Base-by-base conservation (phyloP, 768 basidiomycete species). In the Hygrophorus russula region DNA sequence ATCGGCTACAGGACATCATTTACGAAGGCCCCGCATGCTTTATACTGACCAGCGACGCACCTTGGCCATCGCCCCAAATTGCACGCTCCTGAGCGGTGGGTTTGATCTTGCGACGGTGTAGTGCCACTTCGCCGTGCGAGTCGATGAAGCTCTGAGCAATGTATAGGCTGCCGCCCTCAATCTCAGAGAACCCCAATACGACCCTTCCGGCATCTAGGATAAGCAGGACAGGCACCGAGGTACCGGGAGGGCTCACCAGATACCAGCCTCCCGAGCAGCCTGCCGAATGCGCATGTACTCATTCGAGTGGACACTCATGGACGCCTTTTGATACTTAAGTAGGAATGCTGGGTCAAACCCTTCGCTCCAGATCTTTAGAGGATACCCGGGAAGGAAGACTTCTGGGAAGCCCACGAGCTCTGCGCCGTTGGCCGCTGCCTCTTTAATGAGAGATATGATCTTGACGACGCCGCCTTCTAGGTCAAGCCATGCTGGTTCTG, bases 1-100 rank as follows among this genome's bases (percentile, higher is more conserved):
- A 46, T 58, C 57, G 5, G 59, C 59, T 59, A 39, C 4, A 19
- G 24, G n/a, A 15, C 24, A 27, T 3, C 7, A 24, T 24, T 3
- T 3, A 24, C 24, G 24, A 3, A 24, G 24, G 24, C 24, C 24
- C 7, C 7, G 7, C 24, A 24, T 24, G 24, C 7, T 7, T 24
- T 24, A 24, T 24, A 7, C 7, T 24, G 7, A 24, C 41, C 5
- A 20, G 12, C 12, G 4, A 42, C 51, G 51, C n/a, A 59, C 57
- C 56, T 40, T 54, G 56, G 3, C 59, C 59, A 31, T 60, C 59
- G 10, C 57, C 59, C 33, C 58, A 57, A 13, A 59, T 37, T 9
- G 59, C 59, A 50, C 59, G 58, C 36, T 60, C 59, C 39, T 59
- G 59, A 37, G 58, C 57, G 11, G 59, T 60, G 5, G 55, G 57